A percentile compares a stretch with the other conserved stretches of the same genome.
phyloP scores from a whole-genome alignment of 441 rosid species.

The Jatropha multifida region DNA sequence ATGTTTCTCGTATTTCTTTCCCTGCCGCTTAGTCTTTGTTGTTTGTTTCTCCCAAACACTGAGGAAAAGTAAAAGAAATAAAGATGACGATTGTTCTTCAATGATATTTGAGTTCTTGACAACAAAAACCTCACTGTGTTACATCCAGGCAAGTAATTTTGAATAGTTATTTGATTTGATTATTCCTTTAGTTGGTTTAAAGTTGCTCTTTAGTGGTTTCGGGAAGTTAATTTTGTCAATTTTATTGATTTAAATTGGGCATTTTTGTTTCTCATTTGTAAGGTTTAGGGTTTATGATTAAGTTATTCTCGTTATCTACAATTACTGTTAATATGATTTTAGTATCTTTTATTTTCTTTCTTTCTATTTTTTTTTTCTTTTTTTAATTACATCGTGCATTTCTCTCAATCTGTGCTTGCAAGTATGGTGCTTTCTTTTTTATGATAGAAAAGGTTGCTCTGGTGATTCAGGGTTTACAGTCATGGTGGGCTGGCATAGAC shows the following conservation, averaged over 20 bases:
- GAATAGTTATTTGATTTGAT: background rate
- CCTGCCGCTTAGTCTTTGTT: background rate
- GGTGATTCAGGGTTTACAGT: slow-evolving; percentile 12
- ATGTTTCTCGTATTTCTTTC: background rate
- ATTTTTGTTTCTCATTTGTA: background rate
- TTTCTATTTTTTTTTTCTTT: background rate
- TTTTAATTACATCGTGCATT: too few relatives aligned
- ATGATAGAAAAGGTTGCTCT: too few relatives aligned
- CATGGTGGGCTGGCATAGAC: slow-evolving; percentile 78
- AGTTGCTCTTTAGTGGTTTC: too few relatives aligned
- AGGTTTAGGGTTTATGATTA: background rate
- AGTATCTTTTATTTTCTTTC: background rate
- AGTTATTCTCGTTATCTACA: background rate
- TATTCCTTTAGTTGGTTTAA: background rate
- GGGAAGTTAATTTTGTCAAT: background rate
- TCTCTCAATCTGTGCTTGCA: too few relatives aligned
- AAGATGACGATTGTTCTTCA: background rate
- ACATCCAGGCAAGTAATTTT: too few relatives aligned
- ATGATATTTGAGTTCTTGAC: too few relatives aligned
- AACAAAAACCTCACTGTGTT: too few relatives aligned
- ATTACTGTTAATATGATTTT: background rate
- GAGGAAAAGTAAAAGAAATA: background rate
- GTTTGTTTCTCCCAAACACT: background rate
- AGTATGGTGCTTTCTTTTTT: too few relatives aligned
- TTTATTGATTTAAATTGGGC: background rate